Conservation (phyloP, 2,329 filamentous ascomycete genomes). For the Fusarium albosuccineum region DNA sequence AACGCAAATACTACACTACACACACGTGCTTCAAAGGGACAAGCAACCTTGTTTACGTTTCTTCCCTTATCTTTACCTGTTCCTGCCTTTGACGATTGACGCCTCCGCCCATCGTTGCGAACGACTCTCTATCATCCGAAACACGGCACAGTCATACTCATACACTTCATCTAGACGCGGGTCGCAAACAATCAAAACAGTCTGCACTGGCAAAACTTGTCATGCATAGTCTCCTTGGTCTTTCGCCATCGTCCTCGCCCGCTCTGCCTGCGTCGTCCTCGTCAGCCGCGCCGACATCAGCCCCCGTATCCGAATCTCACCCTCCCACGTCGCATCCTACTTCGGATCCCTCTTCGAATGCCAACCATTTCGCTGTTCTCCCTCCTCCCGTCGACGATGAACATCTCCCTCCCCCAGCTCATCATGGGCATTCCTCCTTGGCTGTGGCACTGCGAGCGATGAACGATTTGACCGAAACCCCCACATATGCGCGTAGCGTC, state of each 20-base stretch:
- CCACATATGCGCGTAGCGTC: slow-evolving; percentile 68
- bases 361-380: slow-evolving; percentile 50
- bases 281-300: slow-evolving; percentile 48
- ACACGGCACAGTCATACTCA: slow-evolving; percentile 24
- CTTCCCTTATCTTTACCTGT: slow-evolving; percentile 11
- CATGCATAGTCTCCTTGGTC: slow-evolving; percentile 58
- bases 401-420: slow-evolving; percentile 45
- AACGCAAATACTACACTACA: slow-evolving; percentile 21
- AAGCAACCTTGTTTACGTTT: slow-evolving; percentile 9
- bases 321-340: slow-evolving; percentile 35
- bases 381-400: slow-evolving; percentile 53
- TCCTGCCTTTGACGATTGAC: not conserved
- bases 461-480: slow-evolving; percentile 64
- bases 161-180: slow-evolving; percentile 44
- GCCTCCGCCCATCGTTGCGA: slow-evolving; percentile 20
- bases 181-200: slow-evolving; percentile 55
- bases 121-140: slow-evolving; percentile 16
- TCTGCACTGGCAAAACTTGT: slow-evolving; percentile 59
- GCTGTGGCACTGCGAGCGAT: slow-evolving; percentile 58
- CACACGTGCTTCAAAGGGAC: not conserved
- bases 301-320: slow-evolving; percentile 22
- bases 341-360: slow-evolving; percentile 47
- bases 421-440: slow-evolving; percentile 49
- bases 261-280: slow-evolving; percentile 46
- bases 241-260: slow-evolving; percentile 47